Evolutionary conservation across 2,329 filamentous ascomycete species (phyloP).

Genomic region (Hymenoscyphus scutula): DNA sequence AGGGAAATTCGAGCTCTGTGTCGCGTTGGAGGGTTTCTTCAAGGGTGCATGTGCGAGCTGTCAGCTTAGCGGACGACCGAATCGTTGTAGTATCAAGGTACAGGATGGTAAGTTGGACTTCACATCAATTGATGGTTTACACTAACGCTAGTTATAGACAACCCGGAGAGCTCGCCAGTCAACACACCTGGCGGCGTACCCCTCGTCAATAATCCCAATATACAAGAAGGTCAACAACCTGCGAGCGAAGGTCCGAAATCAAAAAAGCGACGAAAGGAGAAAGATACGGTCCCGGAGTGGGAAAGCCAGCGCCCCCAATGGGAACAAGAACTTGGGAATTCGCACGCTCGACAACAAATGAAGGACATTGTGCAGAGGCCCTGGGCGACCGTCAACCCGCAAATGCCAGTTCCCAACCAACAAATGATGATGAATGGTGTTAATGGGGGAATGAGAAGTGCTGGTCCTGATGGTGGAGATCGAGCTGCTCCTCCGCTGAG

Average conservation of each 20-base stretch:
- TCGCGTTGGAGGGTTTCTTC: constrained; percentile 36
- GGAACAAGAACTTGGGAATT: constrained; percentile 30
- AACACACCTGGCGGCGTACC: constrained; percentile 14
- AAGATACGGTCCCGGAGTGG: constrained; percentile 26
- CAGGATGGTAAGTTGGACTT: constrained; percentile 30
- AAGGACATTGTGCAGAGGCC: constrained; percentile 26
- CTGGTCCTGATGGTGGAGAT: constrained; percentile 11
- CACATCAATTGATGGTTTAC: constrained; percentile 4
- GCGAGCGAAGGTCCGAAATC: constrained; percentile 17
- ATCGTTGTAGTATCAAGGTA: constrained; percentile 35
- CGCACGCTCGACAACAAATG: constrained; percentile 27
- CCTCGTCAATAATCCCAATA: constrained; percentile 14
- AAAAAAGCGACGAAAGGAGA: constrained; percentile 26
- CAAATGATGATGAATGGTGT: constrained; percentile 20
- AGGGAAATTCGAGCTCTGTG: constrained; percentile 35
- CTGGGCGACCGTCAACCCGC: constrained; percentile 32
- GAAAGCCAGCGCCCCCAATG: constrained; percentile 32
- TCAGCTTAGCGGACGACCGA: constrained; percentile 35
- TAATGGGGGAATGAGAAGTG: constrained; percentile 13
- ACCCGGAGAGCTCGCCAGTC: constrained; percentile 20
- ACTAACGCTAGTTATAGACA: constrained; percentile 14
- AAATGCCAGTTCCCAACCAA: background rate
- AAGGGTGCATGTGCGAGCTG: constrained; percentile 37
- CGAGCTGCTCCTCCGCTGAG: constrained; percentile 24
- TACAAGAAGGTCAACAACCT: constrained; percentile 8